Conservation (phyloP, 2,329 filamentous ascomycete species). For the Talaromyces sp. region DNA sequence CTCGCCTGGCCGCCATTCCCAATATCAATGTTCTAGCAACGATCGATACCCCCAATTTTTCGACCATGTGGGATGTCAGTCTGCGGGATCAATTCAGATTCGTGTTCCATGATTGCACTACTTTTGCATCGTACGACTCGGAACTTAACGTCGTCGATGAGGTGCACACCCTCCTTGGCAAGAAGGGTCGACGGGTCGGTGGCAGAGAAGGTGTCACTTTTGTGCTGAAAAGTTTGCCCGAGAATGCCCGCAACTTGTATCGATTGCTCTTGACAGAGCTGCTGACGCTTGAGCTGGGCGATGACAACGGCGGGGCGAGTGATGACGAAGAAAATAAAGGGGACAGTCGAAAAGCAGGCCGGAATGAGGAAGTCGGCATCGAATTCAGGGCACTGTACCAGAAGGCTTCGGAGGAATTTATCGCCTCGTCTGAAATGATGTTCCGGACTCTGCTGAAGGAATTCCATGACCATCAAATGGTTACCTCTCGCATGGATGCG, state of each 20-base stretch:
- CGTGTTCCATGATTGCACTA: conserved; percentile 90
- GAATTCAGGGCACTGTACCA: conserved; percentile 91
- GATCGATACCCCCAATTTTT: conserved; percentile 81
- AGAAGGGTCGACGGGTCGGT: conserved; percentile 72
- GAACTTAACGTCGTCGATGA: conserved; percentile 86
- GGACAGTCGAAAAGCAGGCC: neutral
- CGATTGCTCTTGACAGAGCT: conserved; percentile 80
- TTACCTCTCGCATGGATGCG: conserved; percentile 80
- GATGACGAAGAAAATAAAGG: conserved; percentile 47
- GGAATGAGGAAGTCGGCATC: conserved; percentile 56
- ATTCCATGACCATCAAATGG: conserved; percentile 98
- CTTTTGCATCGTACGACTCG: conserved; percentile 68
- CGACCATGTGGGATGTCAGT: conserved; percentile 83
- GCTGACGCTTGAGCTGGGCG: conserved; percentile 54
- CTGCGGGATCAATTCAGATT: conserved; percentile 81
- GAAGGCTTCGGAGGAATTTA: conserved; percentile 93
- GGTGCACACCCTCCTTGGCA: conserved; percentile 80
- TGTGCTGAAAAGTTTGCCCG: conserved; percentile 82
- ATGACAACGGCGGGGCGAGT: conserved; percentile 43
- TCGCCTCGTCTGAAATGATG: conserved; percentile 93
- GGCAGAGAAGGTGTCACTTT: conserved; percentile 90
- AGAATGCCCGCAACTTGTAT: conserved; percentile 87
- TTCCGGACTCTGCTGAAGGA: conserved; percentile 93
- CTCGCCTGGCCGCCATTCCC: conserved; percentile 70
- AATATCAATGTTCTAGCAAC: conserved; percentile 71